Evolutionary conservation across 495 filamentous ascomycete species (phyloP), one percentile per base, ranked within the genome.

Genomic region (Halenospora varia): DNA sequence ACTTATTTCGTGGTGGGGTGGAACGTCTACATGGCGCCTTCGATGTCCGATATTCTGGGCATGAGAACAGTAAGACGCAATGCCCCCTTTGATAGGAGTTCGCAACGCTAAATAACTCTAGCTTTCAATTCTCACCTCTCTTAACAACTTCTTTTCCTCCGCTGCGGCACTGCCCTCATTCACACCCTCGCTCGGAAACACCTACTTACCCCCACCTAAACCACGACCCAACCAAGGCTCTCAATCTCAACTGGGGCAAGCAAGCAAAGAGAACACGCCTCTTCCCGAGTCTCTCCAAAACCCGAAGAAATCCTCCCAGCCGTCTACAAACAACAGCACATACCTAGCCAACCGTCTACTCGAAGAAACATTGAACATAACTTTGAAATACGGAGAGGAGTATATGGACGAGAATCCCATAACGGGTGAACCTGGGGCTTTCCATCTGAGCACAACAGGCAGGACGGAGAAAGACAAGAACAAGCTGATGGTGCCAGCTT

Each of bases 331-430:
- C 51, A 68, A 55, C 35, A 75, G 74, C 62, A 57, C 66, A 15
- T 67, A 68, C 8, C 66, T 80, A 3, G 70, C 72, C 18, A 64
- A 70, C n/a, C 81, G 82, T 13, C 77, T 85, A 39, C 72, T 92
- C 3, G 82, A 84, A 52, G 85, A 94, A 56, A 80, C 85, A 0
- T 82, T 90, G 48, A 73, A 75, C 51, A 75, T 94, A 23, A 74
- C 86, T 47, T 69, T 85, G 15, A 77, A 78, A 35, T 86, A 84
- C 55, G 82, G 81, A 22, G 82, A 87, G 48, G 92, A 97, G 52
- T 96, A 83, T 70, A 91, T 94, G 83, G 91, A 98, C 70, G 91
- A 96, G 68, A 94, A 86, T 62, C 90, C 91, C 2, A 81, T 96
- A 48, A 83, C 87, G 1, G 92, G 92, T 46, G 86, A 88, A 63